These are phyloP conservation scores for Pichia manshurica DNA, from an alignment of 805 yeast genomes.

Conservation along the genomic window DNA sequence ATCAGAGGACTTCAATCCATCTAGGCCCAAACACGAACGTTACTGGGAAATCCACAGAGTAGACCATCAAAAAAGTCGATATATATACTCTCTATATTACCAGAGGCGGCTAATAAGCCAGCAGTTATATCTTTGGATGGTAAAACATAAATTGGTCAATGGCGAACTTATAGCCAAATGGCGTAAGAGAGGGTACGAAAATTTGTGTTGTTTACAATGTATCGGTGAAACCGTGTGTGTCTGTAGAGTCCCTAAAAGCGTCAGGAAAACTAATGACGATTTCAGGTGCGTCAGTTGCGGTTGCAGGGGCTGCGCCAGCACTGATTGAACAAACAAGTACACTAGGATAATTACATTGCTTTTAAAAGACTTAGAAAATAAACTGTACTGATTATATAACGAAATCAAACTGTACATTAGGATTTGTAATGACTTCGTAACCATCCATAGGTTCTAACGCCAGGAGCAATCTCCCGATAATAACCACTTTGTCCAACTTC, in stretches of 20 bases:
- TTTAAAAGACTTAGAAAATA: not conserved
- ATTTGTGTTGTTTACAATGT: constrained; percentile 77
- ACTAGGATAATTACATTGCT: not conserved
- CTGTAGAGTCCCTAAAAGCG: constrained; percentile 73
- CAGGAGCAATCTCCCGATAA: constrained; percentile 76
- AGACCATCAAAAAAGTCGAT: constrained; percentile 71
- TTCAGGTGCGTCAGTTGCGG: constrained; percentile 70
- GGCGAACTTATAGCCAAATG: constrained; percentile 67
- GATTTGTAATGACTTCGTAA: constrained; percentile 53
- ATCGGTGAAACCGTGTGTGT: constrained; percentile 73
- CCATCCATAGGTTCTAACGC: constrained; percentile 74
- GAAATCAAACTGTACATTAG: constrained; percentile 4
- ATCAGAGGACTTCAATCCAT: constrained; percentile 39
- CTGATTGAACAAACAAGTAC: not conserved
- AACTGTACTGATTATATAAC: constrained; percentile 5
- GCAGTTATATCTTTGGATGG: constrained; percentile 67
- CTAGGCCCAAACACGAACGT: constrained; percentile 43
- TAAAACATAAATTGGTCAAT: constrained; percentile 63
- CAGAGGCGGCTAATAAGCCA: constrained; percentile 60
- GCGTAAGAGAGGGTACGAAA: constrained; percentile 65
- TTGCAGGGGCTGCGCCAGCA: constrained; percentile 79
- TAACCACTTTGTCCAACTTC: constrained; percentile 48
- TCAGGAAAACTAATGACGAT: constrained; percentile 30
- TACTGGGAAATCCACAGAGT: constrained; percentile 66
- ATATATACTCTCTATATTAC: constrained; percentile 68